Base-by-base conservation (phyloP, 1,139 yeast species). In the Geotrichum histeridarum region DNA sequence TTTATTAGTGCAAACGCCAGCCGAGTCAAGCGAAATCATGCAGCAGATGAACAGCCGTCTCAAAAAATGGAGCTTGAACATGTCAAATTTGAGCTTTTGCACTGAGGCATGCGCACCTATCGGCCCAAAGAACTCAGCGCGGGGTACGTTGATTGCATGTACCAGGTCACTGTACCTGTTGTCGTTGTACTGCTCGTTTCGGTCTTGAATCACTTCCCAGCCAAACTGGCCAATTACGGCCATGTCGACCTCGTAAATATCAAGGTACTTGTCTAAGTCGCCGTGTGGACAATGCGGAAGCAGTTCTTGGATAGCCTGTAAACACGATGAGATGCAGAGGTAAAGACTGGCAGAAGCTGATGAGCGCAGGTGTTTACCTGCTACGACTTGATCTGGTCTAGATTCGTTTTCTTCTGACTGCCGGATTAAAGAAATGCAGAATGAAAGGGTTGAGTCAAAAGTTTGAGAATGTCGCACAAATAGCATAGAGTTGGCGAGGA, bases 41-140 rank as follows among this genome's bases (percentile, higher is more conserved):
- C 73, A 67, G 63, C 79, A 75, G 8, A 77, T 61, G 39, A 74
- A 62, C 14, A 74, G 69, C 7, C 78, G 66, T 47, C 80, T 65
- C 32, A 74, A 57, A 47, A 67, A 63, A 42, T 72, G 77, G 17
- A 73, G 64, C 49, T 67, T 67, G 46, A 64, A 65, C 46, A 75
- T 59, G 43, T 65, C 70, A n/a, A 43, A 61, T 53, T 65, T 67
- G 42, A 72, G 64, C 42, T 55, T 50, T 8, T 55, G 56, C 42
- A 67, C 53, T 1, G 70, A 54, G 1, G 66, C 61, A 53, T 61
- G 59, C 44, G 70, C 63, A 2, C 69, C 68, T n/a, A 55, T 59
- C 5, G 64, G 42, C 2, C 71, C 72, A 52, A 59, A 61, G 46
- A 60, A 62, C 32, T 55, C 59, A 4, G 51, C 58, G 12, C 53